phyloP scores from a whole-genome alignment of 2,329 filamentous ascomycete genomes.

The Penicillium italicum region DNA sequence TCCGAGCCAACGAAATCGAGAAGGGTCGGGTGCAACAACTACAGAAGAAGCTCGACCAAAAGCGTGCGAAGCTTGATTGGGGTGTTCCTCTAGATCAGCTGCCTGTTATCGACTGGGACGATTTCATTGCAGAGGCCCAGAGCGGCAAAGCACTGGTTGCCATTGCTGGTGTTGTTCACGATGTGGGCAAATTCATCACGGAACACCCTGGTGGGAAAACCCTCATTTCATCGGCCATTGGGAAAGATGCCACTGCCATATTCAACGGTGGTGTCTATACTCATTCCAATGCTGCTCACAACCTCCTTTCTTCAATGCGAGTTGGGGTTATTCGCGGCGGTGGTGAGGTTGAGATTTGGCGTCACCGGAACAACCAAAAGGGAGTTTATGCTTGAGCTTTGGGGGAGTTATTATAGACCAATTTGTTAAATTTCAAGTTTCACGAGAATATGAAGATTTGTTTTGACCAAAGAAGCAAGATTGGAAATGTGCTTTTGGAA shows the following conservation, averaged over 20 bases:
- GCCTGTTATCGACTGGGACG: slow-evolving; percentile 80
- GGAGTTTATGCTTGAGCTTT: slow-evolving; percentile 48
- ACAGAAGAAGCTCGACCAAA: slow-evolving; percentile 90
- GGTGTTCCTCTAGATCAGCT: slow-evolving; percentile 79
- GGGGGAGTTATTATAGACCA: neutral
- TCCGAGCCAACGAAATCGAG: slow-evolving; percentile 87
- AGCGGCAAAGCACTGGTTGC: slow-evolving; percentile 72
- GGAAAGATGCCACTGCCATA: slow-evolving; percentile 84
- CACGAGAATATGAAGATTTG: neutral
- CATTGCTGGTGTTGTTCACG: slow-evolving; percentile 80
- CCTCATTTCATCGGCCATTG: slow-evolving; percentile 75
- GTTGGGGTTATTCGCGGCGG: slow-evolving; percentile 82
- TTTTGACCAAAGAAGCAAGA: neutral
- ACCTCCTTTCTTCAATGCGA: slow-evolving; percentile 81
- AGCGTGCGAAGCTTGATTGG: slow-evolving; percentile 78
- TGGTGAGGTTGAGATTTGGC: slow-evolving; percentile 90
- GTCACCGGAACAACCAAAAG: slow-evolving; percentile 63
- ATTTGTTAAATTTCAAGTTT: neutral
- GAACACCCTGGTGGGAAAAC: slow-evolving; percentile 85
- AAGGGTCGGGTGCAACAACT: slow-evolving; percentile 84
- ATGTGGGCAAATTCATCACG: slow-evolving; percentile 78
- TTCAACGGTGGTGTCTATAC: slow-evolving; percentile 90
- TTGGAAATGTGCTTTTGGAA: no score
- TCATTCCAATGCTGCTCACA: slow-evolving; percentile 87
- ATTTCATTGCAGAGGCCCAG: slow-evolving; percentile 73